Conservation (phyloP, 192 early-diverging fungal species). For the Linnemannia exigua region DNA sequence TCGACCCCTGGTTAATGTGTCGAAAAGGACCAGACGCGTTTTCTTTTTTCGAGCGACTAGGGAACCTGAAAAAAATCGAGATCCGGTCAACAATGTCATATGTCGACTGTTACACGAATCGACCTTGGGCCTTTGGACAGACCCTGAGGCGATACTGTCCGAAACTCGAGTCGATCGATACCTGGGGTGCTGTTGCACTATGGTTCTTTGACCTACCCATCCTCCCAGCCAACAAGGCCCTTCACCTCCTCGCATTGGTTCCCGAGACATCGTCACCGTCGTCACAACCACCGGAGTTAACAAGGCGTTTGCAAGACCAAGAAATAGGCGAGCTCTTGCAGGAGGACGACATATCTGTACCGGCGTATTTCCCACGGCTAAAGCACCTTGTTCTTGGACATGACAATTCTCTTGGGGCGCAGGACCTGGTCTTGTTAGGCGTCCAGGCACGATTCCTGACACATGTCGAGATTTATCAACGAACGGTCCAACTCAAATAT, state of each 20-base stretch:
- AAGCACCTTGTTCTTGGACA: background rate
- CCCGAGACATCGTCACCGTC: background rate
- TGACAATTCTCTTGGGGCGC: background rate
- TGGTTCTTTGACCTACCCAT: background rate
- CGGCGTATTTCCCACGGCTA: background rate
- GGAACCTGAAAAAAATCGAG: background rate
- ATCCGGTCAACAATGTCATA: background rate
- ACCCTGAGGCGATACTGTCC: background rate
- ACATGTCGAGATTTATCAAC: background rate
- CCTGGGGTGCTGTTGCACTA: background rate
- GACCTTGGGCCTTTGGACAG: background rate
- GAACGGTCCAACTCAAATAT: background rate
- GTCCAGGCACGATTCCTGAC: background rate
- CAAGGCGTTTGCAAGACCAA: background rate
- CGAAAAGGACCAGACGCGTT: background rate
- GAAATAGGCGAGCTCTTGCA: background rate
- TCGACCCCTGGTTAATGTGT: background rate
- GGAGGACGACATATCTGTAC: background rate
- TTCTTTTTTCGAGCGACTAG: background rate
- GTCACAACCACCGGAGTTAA: no score
- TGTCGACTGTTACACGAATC: background rate
- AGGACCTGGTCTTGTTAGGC: background rate
- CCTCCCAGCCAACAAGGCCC: background rate
- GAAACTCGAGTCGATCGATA: background rate
- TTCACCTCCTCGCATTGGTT: background rate